Conservation (phyloP, 129 eudicot species). For the Cynara cardunculus region DNA sequence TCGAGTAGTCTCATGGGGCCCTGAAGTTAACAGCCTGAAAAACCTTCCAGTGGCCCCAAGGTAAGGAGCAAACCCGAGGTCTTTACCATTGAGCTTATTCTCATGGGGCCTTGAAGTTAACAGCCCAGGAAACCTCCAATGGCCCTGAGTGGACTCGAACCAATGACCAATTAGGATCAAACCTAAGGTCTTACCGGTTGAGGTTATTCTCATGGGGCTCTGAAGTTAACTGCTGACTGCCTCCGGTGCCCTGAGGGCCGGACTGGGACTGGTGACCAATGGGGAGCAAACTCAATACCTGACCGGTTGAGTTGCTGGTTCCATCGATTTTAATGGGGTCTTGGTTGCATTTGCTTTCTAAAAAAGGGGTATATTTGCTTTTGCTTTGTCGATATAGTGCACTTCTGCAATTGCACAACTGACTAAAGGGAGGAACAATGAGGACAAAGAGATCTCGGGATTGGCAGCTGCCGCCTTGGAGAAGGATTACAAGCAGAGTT, state of each 20-base stretch:
- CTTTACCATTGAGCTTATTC: too few species aligned
- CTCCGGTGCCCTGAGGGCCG: neutral
- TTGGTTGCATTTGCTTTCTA: neutral
- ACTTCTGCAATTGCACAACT: slow-evolving; percentile 65
- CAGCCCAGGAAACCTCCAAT: too few species aligned
- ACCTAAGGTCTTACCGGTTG: too few species aligned
- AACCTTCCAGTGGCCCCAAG: neutral
- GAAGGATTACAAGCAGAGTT: slow-evolving; percentile 67
- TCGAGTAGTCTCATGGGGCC: too few species aligned
- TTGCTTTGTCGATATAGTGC: slow-evolving; percentile 47
- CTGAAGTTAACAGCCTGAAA: too few species aligned
- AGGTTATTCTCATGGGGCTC: too few species aligned
- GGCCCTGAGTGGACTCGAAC: too few species aligned
- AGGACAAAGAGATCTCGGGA: slow-evolving; percentile 68
- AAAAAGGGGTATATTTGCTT: neutral
- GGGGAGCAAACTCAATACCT: neutral
- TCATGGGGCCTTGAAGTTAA: too few species aligned
- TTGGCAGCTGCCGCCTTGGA: slow-evolving; percentile 68
- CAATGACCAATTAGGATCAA: too few species aligned
- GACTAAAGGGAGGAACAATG: slow-evolving; percentile 83
- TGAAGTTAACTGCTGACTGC: too few species aligned
- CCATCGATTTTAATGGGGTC: neutral
- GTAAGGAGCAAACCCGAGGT: neutral
- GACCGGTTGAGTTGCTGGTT: neutral
- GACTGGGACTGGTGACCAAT: too few species aligned